Conservation (phyloP, 768 basidiomycete genomes). For the Tricholomella constricta region DNA sequence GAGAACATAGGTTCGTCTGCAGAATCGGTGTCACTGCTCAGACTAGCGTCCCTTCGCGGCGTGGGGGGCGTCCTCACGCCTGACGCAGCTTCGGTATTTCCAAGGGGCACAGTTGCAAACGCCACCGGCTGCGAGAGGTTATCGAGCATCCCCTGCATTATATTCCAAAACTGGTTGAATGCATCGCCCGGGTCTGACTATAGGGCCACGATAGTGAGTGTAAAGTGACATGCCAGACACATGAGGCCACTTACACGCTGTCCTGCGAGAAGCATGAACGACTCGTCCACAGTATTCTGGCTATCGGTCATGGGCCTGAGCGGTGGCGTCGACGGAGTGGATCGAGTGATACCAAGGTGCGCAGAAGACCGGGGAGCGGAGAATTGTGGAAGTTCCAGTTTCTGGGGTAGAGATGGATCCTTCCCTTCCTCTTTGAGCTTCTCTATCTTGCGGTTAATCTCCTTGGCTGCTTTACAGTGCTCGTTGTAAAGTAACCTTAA, state of each 20-base stretch:
- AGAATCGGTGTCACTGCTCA: constrained; percentile 65
- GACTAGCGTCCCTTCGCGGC: constrained; percentile 49
- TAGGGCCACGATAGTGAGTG: constrained; percentile 1
- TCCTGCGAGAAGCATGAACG: constrained; percentile 82
- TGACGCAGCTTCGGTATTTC: constrained; percentile 37
- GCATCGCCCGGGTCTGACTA: constrained; percentile 84
- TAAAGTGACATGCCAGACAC: constrained; percentile 8
- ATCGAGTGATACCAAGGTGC: constrained; percentile 33
- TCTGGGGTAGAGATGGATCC: constrained; percentile 75
- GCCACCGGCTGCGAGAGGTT: constrained; percentile 85
- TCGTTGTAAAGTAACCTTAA: constrained; percentile 75
- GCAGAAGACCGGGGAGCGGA: constrained; percentile 30
- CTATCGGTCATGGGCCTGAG: constrained; percentile 53
- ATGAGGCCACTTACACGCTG: constrained; percentile 57
- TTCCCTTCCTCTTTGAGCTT: constrained; percentile 76
- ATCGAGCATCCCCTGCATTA: constrained; percentile 84
- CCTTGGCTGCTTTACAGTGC: constrained; percentile 69
- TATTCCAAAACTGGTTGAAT: constrained; percentile 88
- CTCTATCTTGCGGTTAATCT: constrained; percentile 69
- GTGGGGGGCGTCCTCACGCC: constrained; percentile 27
- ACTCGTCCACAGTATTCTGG: constrained; percentile 75
- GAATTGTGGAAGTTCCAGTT: constrained; percentile 35
- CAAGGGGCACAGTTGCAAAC: constrained; percentile 79
- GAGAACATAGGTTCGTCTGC: constrained; percentile 64
- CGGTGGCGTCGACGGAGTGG: constrained; percentile 50